Conservation (phyloP, 495 filamentous ascomycete genomes). For the Hypoxylon trugodes region DNA sequence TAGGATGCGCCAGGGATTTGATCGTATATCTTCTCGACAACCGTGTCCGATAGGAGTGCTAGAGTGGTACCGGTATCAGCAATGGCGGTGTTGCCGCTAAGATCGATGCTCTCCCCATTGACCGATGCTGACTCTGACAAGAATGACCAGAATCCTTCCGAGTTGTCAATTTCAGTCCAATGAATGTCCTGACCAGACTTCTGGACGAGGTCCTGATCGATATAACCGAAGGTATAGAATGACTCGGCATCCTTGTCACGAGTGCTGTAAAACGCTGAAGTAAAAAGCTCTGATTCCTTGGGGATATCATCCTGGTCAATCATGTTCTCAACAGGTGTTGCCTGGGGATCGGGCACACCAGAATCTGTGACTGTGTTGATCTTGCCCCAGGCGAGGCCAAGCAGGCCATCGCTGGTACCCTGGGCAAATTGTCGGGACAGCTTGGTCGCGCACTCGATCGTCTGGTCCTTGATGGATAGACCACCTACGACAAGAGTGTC, state of each 20-base stretch:
- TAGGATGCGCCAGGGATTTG: conserved; percentile 74
- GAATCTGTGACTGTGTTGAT: conserved; percentile 72
- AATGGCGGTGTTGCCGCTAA: conserved; percentile 76
- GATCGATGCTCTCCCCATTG: conserved; percentile 64
- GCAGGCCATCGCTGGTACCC: conserved; percentile 72
- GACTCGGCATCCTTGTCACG: conserved; percentile 65
- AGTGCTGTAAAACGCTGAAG: conserved; percentile 72
- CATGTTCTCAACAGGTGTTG: conserved; percentile 82
- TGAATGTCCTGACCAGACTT: conserved; percentile 62
- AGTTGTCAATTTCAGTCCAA: conserved; percentile 74
- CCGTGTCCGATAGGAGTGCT: conserved; percentile 70
- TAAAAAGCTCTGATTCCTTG: conserved; percentile 72
- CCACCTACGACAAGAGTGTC: conserved; percentile 74
- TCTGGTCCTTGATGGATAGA: conserved; percentile 72
- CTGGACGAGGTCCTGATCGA: conserved; percentile 70
- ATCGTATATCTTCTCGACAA: conserved; percentile 73
- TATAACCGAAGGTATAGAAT: conserved; percentile 84
- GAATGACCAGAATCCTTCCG: conserved; percentile 78
- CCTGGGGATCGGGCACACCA: conserved; percentile 59
- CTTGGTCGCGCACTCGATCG: conserved; percentile 72
- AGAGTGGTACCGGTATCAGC: conserved; percentile 83
- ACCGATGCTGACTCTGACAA: conserved; percentile 66
- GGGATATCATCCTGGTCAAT: conserved; percentile 72
- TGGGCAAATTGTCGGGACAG: conserved; percentile 68
- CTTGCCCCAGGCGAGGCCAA: conserved; percentile 73